Conservation (phyloP, 2,329 filamentous ascomycete genomes). For the Anisogramma anomala region DNA sequence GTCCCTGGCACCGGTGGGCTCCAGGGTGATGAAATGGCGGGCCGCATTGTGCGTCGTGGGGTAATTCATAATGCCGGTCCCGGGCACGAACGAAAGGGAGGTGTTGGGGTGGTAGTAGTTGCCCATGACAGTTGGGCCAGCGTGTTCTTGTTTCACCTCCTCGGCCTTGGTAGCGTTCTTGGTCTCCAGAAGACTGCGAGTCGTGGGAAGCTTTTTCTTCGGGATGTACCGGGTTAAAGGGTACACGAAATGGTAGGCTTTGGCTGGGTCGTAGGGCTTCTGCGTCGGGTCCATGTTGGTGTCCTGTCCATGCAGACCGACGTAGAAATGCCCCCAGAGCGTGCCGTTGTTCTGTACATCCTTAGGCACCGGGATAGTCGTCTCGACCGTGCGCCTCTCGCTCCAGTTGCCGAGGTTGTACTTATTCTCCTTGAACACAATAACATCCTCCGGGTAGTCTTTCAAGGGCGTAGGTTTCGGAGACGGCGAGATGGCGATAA, state of each 20-base stretch:
- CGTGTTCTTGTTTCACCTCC: slow-evolving; percentile 38
- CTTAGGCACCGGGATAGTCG: slow-evolving; percentile 63
- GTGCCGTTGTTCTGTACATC: slow-evolving; percentile 85
- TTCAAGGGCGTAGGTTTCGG: slow-evolving; percentile 57
- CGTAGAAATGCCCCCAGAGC: slow-evolving; percentile 87
- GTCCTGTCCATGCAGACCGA: slow-evolving; percentile 55
- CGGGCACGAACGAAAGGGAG: slow-evolving; percentile 75
- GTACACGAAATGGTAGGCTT: slow-evolving; percentile 72
- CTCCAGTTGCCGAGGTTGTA: slow-evolving; percentile 71
- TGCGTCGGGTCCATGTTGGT: slow-evolving; percentile 63
- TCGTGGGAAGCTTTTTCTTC: slow-evolving; percentile 84
- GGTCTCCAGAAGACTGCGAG: slow-evolving; percentile 68
- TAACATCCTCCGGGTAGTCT: slow-evolving; percentile 50
- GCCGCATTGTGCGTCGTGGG: slow-evolving; percentile 58
- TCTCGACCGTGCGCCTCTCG: slow-evolving; percentile 67
- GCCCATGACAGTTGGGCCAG: slow-evolving; percentile 54
- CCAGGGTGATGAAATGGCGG: slow-evolving; percentile 67
- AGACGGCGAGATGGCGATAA: slow-evolving; percentile 71
- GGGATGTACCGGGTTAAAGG: slow-evolving; percentile 81
- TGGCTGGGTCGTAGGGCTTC: slow-evolving; percentile 58
- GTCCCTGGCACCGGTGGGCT: slow-evolving; percentile 71
- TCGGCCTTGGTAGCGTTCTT: slow-evolving; percentile 33
- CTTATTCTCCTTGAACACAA: slow-evolving; percentile 68
- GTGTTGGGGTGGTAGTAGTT: slow-evolving; percentile 96
- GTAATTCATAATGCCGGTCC: slow-evolving; percentile 59